These are phyloP conservation scores for Auriscalpium vulgare DNA, from an alignment of 768 basidiomycete species.

Conservation along the genomic window DNA sequence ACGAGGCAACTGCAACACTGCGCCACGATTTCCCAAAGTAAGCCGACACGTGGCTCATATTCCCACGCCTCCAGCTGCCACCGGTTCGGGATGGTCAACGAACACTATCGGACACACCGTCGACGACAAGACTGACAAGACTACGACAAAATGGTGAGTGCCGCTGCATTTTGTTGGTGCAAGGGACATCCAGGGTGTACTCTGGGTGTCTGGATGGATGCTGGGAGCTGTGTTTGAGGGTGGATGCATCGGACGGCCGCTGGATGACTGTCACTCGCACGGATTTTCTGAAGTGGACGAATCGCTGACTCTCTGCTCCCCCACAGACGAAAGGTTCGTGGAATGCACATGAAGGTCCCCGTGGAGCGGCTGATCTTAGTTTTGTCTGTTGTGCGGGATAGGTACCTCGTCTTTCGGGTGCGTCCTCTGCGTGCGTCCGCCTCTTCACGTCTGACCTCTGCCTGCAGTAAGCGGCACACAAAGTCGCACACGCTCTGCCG, in stretches of 20 bases:
- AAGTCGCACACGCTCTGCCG: conserved; percentile 97
- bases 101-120: conserved; percentile 15
- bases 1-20: too few relatives aligned
- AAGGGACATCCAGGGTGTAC: conserved; percentile 3
- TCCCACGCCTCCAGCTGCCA: conserved; percentile 4
- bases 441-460: conserved; percentile 1
- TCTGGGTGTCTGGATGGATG: conserved; percentile 9
- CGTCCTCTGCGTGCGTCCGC: conserved; percentile 26
- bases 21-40: too few relatives aligned
- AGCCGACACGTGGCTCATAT: neutral
- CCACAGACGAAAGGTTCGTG: conserved; percentile 73
- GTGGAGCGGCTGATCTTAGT: conserved; percentile 12
- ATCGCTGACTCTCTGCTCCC: conserved; percentile 18
- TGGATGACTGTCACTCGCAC: conserved; percentile 27
- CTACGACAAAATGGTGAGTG: conserved; percentile 41
- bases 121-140: conserved; percentile 25
- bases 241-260: conserved; percentile 24
- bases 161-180: conserved; percentile 9
- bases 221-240: conserved; percentile 17
- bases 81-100: neutral
- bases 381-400: conserved; percentile 24
- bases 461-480: conserved; percentile 85
- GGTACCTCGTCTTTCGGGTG: conserved; percentile 96
- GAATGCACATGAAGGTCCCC: conserved; percentile 6
- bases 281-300: conserved; percentile 3